Conservation (phyloP, 2,329 filamentous ascomycete genomes). For the Diaporthe helianthi region DNA sequence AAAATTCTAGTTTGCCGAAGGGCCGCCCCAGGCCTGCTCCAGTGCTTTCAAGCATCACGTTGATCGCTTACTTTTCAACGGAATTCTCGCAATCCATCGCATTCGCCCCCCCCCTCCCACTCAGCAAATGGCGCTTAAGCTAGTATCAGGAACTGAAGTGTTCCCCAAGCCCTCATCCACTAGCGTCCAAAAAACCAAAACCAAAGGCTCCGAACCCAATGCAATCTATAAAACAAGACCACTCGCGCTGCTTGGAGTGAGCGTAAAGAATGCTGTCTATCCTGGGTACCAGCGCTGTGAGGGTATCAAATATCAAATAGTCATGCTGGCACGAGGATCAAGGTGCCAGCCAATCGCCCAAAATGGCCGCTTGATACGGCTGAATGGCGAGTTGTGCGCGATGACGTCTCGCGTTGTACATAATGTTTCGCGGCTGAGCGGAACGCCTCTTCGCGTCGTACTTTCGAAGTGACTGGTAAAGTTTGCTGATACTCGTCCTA, state of each 20-base stretch:
- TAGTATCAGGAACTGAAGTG: neutral
- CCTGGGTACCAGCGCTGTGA: slow-evolving; percentile 26
- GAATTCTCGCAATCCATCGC: too few species aligned
- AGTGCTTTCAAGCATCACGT: neutral
- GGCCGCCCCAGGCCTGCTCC: too few species aligned
- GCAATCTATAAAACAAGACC: slow-evolving; percentile 15
- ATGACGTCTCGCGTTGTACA: neutral
- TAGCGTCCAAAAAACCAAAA: neutral
- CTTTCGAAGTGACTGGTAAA: neutral
- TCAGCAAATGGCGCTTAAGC: neutral
- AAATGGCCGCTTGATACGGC: neutral
- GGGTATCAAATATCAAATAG: slow-evolving; percentile 29
- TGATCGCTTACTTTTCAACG: neutral
- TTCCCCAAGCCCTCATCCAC: neutral
- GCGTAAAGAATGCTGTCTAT: slow-evolving; percentile 26
- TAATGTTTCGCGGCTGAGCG: neutral
- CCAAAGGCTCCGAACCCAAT: neutral
- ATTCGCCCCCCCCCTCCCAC: neutral
- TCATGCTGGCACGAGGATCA: neutral
- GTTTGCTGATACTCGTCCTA: neutral
- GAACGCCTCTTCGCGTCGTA: neutral
- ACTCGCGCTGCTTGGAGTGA: slow-evolving; percentile 23
- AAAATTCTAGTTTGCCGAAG: neutral
- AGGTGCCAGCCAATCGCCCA: neutral
- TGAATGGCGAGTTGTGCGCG: neutral